These are phyloP conservation scores for Russula olivacea DNA, from an alignment of 768 basidiomycete genomes.

Conservation along the genomic window DNA sequence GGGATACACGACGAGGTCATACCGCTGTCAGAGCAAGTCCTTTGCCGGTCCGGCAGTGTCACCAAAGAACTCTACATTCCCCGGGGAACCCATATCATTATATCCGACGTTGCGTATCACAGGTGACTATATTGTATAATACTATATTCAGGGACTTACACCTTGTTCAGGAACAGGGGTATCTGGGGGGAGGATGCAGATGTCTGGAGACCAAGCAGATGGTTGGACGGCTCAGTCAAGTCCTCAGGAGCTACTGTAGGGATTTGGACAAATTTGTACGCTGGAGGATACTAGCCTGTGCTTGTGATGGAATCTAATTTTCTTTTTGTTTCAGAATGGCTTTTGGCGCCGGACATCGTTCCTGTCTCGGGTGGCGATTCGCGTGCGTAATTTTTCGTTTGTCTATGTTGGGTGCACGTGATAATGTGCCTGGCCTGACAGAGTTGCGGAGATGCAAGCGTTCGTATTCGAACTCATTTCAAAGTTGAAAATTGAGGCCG, in stretches of 20 bases:
- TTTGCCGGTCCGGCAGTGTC: conserved; percentile 8
- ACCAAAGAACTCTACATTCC: conserved; percentile 5
- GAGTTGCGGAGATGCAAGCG: conserved; percentile 47
- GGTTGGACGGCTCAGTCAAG: conserved; percentile 15
- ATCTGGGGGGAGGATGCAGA: conserved; percentile 19
- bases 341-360: conserved; percentile 18
- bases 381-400: conserved; percentile 4
- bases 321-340: conserved; percentile 4
- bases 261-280: conserved; percentile 15
- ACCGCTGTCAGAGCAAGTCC: conserved; percentile 19
- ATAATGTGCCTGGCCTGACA: background rate
- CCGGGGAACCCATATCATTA: conserved; percentile 5
- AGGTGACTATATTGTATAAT: background rate
- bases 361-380: conserved; percentile 21
- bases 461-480: conserved; percentile 52
- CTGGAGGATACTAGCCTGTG: background rate
- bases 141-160: background rate
- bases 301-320: background rate
- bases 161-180: conserved; percentile 3
- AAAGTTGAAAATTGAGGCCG: conserved; percentile 46
- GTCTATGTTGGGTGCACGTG: background rate
- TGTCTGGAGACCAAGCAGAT: conserved; percentile 19
- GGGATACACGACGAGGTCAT: conserved; percentile 27
- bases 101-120: conserved; percentile 19
- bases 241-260: background rate